Evolutionary conservation across 2,329 filamentous ascomycete genomes (phyloP), one percentile per base, ranked within the genome.

Genomic region (Apiospora hydei): DNA sequence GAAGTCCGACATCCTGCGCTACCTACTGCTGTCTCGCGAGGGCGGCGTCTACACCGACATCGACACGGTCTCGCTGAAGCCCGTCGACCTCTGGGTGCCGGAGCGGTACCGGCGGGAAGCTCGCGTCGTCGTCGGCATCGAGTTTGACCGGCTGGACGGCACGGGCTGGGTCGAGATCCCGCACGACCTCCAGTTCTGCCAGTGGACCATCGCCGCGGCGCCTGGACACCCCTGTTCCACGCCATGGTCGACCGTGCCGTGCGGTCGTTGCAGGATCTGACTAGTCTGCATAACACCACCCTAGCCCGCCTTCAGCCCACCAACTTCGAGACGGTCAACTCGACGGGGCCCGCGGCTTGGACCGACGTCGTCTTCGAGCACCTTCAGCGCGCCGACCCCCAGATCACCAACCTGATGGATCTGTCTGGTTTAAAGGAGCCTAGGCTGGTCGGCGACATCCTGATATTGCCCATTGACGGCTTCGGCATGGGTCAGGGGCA

Each of bases 11-110:
- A 82, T 93, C 11, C 81, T 92, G 69, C 88, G 90, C 11, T 93
- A 92, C 78, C 85, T 92, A 71, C 83, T 92, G 76, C 90, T 92
- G 87, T 92, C 91, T 77, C 87, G 89, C 6, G 89, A 92, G 77
- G 90, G 90, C 30, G 90, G 88, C 38, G 79, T 89, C 1, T 85
- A 85, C 71, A 82, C 83, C 70, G 83, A 85, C 66, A 84, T 84
- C 68, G 83, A 85, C 71, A 83, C 84, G 67, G 82, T 83, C 77
- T 82, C 82, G 46, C 77, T 85, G 41, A 81, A 80, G 77, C 81
- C 83, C 13, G 76, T 84, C 46, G 75, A 77, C 44, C 81, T 84
- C 69, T 92, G 91, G 79, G 88, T 92, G 21, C 90, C 90, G 77
- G 80, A 44, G 67, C 24, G 72, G 4, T 18, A 76, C 34, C 76